These are phyloP conservation scores for Xylaria cubensis DNA, from an alignment of 495 filamentous ascomycete genomes.

Conservation along the genomic window DNA sequence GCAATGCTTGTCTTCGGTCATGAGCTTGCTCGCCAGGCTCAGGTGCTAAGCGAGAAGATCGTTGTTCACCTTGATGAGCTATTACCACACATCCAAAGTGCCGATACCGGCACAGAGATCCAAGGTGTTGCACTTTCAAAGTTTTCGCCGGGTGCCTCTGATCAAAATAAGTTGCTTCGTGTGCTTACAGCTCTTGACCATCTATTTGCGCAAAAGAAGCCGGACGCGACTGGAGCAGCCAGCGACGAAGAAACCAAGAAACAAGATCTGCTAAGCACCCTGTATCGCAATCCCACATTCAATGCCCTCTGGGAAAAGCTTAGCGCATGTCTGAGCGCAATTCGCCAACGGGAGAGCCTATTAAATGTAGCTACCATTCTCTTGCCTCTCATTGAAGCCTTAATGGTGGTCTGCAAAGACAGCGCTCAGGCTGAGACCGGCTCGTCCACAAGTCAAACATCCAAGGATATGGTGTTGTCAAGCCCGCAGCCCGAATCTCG, in stretches of 20 bases:
- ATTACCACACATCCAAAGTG: conserved; percentile 84
- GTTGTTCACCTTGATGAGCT: conserved; percentile 84
- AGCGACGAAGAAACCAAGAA: conserved; percentile 62
- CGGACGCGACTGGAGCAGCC: conserved; percentile 62
- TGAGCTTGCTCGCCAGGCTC: conserved; percentile 86
- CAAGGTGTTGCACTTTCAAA: conserved; percentile 93
- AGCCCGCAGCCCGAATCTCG: conserved; percentile 81
- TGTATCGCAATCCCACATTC: conserved; percentile 92
- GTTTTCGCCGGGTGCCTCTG: conserved; percentile 93
- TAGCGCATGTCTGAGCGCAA: conserved; percentile 87
- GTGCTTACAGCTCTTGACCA: conserved; percentile 96
- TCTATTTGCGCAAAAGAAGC: conserved; percentile 74
- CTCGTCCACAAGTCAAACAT: conserved; percentile 55
- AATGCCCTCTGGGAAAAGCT: conserved; percentile 89
- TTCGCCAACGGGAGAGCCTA: conserved; percentile 90
- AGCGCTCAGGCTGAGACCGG: conserved; percentile 74
- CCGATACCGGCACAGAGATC: conserved; percentile 88
- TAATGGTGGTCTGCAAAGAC: conserved; percentile 99
- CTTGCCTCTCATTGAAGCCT: conserved; percentile 87
- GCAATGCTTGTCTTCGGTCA: conserved; percentile 90
- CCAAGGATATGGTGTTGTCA: conserved; percentile 73
- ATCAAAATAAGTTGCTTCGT: conserved; percentile 92
- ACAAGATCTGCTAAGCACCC: conserved; percentile 80
- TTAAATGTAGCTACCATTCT: conserved; percentile 96
- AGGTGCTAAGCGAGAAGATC: conserved; percentile 81